phyloP scores from a whole-genome alignment of 805 yeast species.

The Brettanomyces bruxellensis region DNA sequence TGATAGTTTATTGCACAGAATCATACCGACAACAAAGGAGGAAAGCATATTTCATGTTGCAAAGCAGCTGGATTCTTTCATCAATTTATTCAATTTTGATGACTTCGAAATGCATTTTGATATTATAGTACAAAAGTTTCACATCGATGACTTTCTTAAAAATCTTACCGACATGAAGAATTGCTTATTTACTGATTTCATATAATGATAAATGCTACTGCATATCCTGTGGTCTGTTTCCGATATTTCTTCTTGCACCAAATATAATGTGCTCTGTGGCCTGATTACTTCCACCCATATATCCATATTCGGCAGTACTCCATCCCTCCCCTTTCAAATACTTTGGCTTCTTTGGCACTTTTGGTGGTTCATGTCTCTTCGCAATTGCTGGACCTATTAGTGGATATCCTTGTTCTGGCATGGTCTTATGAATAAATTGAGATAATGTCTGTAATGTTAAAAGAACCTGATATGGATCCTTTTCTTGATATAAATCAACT shows the following conservation, averaged over 20 bases:
- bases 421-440: constrained; percentile 50
- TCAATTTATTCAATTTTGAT: constrained; percentile 16
- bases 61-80: constrained; percentile 32
- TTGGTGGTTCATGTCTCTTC: constrained; percentile 38
- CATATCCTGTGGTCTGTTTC: constrained; percentile 7
- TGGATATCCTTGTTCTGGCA: constrained; percentile 33
- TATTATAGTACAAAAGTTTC: constrained; percentile 13
- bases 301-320: constrained; percentile 55
- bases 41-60: constrained; percentile 47
- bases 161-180: constrained; percentile 13
- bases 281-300: constrained; percentile 49
- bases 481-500: constrained; percentile 58
- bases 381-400: constrained; percentile 53
- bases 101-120: constrained; percentile 10
- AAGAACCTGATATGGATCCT: constrained; percentile 74
- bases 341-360: constrained; percentile 46
- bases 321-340: constrained; percentile 34
- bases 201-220: background rate
- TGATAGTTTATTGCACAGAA: constrained; percentile 17
- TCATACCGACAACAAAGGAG: constrained; percentile 38
- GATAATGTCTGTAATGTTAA: constrained; percentile 68
- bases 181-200: background rate
- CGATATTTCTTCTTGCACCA: constrained; percentile 42
- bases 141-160: constrained; percentile 18
- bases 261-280: constrained; percentile 44